Conservation (phyloP, 2,329 filamentous ascomycete species). For the Teratosphaeria gauchensis region DNA sequence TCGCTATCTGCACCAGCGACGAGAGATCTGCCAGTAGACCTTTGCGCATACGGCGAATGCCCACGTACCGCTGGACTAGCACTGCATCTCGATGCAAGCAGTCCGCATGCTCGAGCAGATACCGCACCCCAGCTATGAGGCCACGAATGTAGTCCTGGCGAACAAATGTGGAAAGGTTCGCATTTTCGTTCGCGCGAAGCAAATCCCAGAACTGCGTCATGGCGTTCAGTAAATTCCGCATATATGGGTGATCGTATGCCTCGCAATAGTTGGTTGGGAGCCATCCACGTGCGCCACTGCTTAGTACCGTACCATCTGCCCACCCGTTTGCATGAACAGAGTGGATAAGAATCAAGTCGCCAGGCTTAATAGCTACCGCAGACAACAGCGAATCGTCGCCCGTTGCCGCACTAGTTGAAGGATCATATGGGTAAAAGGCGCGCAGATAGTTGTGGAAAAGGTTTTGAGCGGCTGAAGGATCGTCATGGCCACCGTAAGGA, state of each 20-base stretch:
- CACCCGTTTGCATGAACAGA: constrained; percentile 97
- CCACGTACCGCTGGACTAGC: constrained; percentile 65
- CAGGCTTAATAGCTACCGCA: constrained; percentile 77
- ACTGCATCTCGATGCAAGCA: constrained; percentile 76
- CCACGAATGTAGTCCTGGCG: constrained; percentile 92
- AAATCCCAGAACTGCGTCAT: constrained; percentile 89
- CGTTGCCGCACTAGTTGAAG: constrained; percentile 65
- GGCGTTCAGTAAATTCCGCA: constrained; percentile 75
- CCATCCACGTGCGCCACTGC: constrained; percentile 84
- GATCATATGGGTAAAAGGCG: constrained; percentile 87
- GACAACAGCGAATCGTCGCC: constrained; percentile 53
- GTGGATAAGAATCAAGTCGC: constrained; percentile 87
- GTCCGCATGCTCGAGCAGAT: constrained; percentile 76
- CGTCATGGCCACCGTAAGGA: background rate
- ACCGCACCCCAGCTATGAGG: constrained; percentile 85
- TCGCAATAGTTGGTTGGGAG: constrained; percentile 98
- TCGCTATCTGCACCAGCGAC: constrained; percentile 77
- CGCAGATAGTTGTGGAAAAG: constrained; percentile 91
- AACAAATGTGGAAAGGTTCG: constrained; percentile 68
- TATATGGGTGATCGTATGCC: constrained; percentile 79
- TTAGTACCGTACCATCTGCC: constrained; percentile 87
- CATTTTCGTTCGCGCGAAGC: constrained; percentile 55
- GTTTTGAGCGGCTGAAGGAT: constrained; percentile 32
- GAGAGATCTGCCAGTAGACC: constrained; percentile 82
- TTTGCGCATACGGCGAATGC: constrained; percentile 71